phyloP scores from a whole-genome alignment of 2,329 filamentous ascomycete species.

The Colletotrichum sojae region DNA sequence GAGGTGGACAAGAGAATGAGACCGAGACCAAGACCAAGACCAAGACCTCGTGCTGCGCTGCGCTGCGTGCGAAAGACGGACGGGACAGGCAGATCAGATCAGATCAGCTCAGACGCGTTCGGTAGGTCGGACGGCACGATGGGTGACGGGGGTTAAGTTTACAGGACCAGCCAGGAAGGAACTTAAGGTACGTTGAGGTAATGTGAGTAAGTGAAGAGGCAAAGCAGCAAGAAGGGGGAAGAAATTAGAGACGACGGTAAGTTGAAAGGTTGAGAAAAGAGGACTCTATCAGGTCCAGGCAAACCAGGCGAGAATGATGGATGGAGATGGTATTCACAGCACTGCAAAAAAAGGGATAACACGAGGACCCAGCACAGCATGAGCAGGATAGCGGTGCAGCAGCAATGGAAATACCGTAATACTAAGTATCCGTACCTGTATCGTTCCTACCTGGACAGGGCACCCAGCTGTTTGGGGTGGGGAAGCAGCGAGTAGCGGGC shows the following conservation, averaged over 20 bases:
- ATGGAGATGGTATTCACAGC: too few relatives aligned
- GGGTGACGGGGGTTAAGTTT: constrained; percentile 1
- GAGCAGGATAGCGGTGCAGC: too few relatives aligned
- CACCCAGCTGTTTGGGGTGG: too few relatives aligned
- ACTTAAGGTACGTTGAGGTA: constrained; percentile 1
- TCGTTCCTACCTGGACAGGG: too few relatives aligned
- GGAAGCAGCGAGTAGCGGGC: too few relatives aligned
- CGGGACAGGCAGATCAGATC: constrained; percentile 11
- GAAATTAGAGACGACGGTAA: background rate
- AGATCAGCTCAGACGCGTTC: constrained; percentile 1
- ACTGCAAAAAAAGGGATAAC: too few relatives aligned
- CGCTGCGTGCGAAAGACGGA: constrained; percentile 12
- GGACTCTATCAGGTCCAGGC: background rate
- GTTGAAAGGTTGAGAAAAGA: background rate
- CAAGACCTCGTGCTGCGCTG: background rate
- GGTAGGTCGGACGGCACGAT: background rate
- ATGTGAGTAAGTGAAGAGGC: constrained; percentile 13
- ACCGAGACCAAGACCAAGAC: constrained; percentile 14
- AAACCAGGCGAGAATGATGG: background rate
- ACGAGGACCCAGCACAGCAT: too few relatives aligned
- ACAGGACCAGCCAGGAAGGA: constrained; percentile 1
- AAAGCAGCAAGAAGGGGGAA: constrained; percentile 8
- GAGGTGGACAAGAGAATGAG: constrained; percentile 22
- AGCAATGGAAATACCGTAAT: too few relatives aligned
- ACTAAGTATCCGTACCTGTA: too few relatives aligned